Evolutionary conservation across 371 early-diverging fungal genomes (phyloP), one percentile per base, ranked within the genome.

Genomic region (Coelomomyces lativittatus): DNA sequence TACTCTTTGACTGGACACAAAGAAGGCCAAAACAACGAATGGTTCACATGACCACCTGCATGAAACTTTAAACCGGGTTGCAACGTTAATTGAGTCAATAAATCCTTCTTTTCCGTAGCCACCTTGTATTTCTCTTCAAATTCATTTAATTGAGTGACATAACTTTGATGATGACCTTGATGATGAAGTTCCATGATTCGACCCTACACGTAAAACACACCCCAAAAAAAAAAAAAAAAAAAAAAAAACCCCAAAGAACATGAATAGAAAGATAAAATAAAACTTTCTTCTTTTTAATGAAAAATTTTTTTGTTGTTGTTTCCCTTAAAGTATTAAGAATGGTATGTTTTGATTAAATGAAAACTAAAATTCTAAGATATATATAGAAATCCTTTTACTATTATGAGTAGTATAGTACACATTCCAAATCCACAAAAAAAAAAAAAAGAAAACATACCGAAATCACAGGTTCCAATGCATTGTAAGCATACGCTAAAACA

Each of bases 1-100:
- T 27, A 46, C 23, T 68, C 56, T 47, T 67, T 77, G 55, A 78
- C 72, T 37, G 92, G 88, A 2, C 83, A 81, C 63, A 97, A 71
- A 66, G 86, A 87, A 55, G 79, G 66, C 93, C 96, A 97, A 75
- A 91, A 95, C 46, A 97, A 69, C 48, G 81, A 78, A 64, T 97
- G 98, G 78, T 97, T 97, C 71, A 90, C 83, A 60, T 96, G 95
- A 9, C 97, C 96, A 55, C 97, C 97, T 51, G 86, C 96, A 66
- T 91, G 87, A 70, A 93, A 90, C 63, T 80, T 85, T 49, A 97
- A 56, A 21, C 79, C 79, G 28, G 69, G 63, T 64, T 89, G 88
- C 49, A 91, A 56, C 25, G 78, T 67, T 17, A 88, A 74, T 50
- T 82, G 77, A 39, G 78, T 65, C 24, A 63, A 65, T 23, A 88